phyloP scores from a whole-genome alignment of 345 rosid species.

The Zanthoxylum bungeanum region DNA sequence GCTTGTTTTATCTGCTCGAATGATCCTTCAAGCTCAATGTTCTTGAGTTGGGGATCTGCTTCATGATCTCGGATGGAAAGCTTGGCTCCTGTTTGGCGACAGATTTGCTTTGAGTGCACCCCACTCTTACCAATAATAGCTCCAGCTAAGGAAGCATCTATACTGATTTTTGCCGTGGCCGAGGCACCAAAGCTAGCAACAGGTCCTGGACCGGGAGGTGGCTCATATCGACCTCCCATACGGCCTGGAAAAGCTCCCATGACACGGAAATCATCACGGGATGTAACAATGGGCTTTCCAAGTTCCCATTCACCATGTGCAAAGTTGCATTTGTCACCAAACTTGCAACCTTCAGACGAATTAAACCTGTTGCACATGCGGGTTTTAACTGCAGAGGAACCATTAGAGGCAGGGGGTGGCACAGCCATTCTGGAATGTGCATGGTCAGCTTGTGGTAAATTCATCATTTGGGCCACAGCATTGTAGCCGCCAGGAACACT shows the following conservation, averaged over 20 bases:
- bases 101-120: slow-evolving; percentile 68
- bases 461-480: slow-evolving; percentile 77
- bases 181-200: slow-evolving; percentile 75
- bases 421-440: slow-evolving; percentile 44
- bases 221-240: slow-evolving; percentile 39
- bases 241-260: slow-evolving; percentile 45
- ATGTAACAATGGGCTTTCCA: slow-evolving; percentile 41
- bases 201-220: slow-evolving; percentile 36
- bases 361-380: slow-evolving; percentile 65
- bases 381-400: slow-evolving; percentile 37
- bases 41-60: slow-evolving; percentile 53
- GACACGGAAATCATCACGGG: slow-evolving; percentile 48
- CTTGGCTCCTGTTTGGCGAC: slow-evolving; percentile 76
- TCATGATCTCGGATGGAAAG: slow-evolving; percentile 75
- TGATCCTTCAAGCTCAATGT: slow-evolving; percentile 83
- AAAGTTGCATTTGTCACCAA: slow-evolving; percentile 67
- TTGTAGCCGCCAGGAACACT: slow-evolving; percentile 80
- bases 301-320: slow-evolving; percentile 84
- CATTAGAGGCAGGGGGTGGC: slow-evolving; percentile 34
- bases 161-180: slow-evolving; percentile 79
- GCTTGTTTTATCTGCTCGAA: slow-evolving; percentile 85
- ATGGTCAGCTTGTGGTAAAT: slow-evolving; percentile 42
- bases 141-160: slow-evolving; percentile 82
- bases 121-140: slow-evolving; percentile 89
- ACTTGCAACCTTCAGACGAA: slow-evolving; percentile 70